Percentiles rank a stretch among this genome's conserved stretches.
Evolutionary conservation across 805 yeast genomes (phyloP).

Genomic region (Monosporozyma siamensis): DNA sequence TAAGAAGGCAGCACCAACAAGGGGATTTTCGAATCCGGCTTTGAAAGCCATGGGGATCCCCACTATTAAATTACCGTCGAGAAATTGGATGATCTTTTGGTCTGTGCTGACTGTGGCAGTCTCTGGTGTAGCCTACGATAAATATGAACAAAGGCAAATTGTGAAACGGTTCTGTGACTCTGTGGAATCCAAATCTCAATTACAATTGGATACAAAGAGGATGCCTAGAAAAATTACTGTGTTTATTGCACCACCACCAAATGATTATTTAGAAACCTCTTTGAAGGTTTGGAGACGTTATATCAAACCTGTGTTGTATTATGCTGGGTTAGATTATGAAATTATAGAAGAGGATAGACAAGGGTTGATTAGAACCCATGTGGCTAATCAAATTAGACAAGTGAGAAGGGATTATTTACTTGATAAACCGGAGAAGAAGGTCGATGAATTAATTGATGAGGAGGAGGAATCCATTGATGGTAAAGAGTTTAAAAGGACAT

Average conservation of each 20-base stretch:
- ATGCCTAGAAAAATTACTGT: constrained; percentile 70
- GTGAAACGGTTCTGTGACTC: constrained; percentile 54
- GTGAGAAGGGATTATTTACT: constrained; percentile 41
- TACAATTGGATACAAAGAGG: constrained; percentile 38
- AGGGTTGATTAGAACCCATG: constrained; percentile 75
- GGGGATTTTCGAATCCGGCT: constrained; percentile 51
- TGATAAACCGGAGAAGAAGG: too few species aligned
- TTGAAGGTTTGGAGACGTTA: constrained; percentile 64
- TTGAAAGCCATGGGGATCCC: constrained; percentile 79
- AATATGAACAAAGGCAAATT: constrained; percentile 56
- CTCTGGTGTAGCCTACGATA: constrained; percentile 78
- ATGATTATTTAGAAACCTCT: constrained; percentile 72
- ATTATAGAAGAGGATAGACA: constrained; percentile 70
- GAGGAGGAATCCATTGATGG: constrained; percentile 17
- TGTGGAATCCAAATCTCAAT: constrained; percentile 47
- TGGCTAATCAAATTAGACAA: constrained; percentile 74
- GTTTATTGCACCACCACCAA: constrained; percentile 94
- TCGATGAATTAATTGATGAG: too few species aligned
- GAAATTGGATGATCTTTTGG: constrained; percentile 93
- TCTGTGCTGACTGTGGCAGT: constrained; percentile 50
- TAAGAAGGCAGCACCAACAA: not conserved
- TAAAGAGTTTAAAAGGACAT: constrained; percentile 17
- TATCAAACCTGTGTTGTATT: constrained; percentile 75
- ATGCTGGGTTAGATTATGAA: constrained; percentile 80
- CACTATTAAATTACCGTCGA: constrained; percentile 65